Evolutionary conservation across 257 asterid species (phyloP).

Genomic region (Coffea canephora): DNA sequence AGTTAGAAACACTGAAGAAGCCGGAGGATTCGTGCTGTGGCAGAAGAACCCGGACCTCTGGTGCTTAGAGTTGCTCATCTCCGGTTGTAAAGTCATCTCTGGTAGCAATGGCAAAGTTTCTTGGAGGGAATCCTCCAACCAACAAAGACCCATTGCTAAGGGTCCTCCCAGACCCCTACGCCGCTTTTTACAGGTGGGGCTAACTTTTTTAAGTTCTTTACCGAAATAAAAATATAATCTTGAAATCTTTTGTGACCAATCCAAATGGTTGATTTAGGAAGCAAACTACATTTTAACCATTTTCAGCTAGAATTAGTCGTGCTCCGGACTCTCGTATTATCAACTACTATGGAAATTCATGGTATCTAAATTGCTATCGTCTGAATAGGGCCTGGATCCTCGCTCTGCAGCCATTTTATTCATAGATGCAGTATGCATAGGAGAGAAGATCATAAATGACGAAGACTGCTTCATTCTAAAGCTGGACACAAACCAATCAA

Average conservation of each 20-base stretch:
- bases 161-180: slow-evolving; percentile 82
- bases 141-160: slow-evolving; percentile 62
- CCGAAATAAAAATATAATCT: not conserved
- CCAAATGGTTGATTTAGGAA: too few relatives aligned
- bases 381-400: slow-evolving; percentile 70
- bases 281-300: too few relatives aligned
- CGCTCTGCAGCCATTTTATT: slow-evolving; percentile 66
- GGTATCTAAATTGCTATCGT: not conserved
- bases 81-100: slow-evolving; percentile 84
- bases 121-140: slow-evolving; percentile 93
- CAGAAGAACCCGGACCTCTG: slow-evolving; percentile 83
- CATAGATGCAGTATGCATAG: slow-evolving; percentile 85
- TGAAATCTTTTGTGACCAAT: not conserved
- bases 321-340: not conserved
- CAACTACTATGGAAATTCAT: not conserved
- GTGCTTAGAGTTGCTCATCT: slow-evolving; percentile 71
- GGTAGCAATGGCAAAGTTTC: slow-evolving; percentile 76
- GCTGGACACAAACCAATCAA: slow-evolving; percentile 73
- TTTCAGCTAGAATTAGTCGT: too few relatives aligned
- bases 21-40: slow-evolving; percentile 90
- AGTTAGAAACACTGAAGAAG: slow-evolving; percentile 62
- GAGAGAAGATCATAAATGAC: slow-evolving; percentile 77
- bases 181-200: slow-evolving; percentile 66
- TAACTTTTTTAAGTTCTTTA: not conserved
- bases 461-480: slow-evolving; percentile 90